Evolutionary conservation across 2,329 filamentous ascomycete species (phyloP), one percentile per base, ranked within the genome.

Genomic region (Ophiognomonia clavigignenti-juglandacearum): DNA sequence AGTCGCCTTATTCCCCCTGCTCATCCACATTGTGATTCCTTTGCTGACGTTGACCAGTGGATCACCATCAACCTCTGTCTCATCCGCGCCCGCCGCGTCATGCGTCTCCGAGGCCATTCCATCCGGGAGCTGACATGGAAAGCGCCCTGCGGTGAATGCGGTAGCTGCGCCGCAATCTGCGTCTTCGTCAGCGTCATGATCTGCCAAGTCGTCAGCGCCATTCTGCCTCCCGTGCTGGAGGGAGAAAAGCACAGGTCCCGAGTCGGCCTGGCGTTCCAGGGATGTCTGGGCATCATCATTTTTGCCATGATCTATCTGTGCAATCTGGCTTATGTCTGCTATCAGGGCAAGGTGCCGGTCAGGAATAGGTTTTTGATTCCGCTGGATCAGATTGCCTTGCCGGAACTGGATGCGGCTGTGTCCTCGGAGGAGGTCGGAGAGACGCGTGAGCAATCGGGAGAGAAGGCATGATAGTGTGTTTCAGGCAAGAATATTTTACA

Each of bases 51-150:
- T 27, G 2, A 24, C 10, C 10, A 51, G 49, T 77, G 74, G 74
- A 64, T 65, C 19, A 70, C 62, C 46, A 68, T 74, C 50, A 70
- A 65, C 53, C 50, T 70, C 24, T 67, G 68, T 27, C 73, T 74
- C 53, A 65, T 76, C 52, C 67, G 67, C 41, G 72, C 73, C 57
- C 64, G 69, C 51, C 54, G 58, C 7, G 72, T 69, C 4, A 60
- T 71, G 38, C 60, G 60, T 20, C 61, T 57, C 1, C 70, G 73
- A 42, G 63, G 63, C 4, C 58, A 68, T 39, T 57, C 62, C 39
- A 55, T 61, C 16, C 53, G 59, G 36, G 57, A 62, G 6, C 59
- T 73, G 4, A 56, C 64, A 14, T 66, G 53, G 50, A 59, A 53
- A 11, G 62, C 60, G 35, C 54, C 59, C 13, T 52, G 63, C 19